Evolutionary conservation across 805 yeast genomes (phyloP).

Genomic region (Torulaspora microellipsoides): DNA sequence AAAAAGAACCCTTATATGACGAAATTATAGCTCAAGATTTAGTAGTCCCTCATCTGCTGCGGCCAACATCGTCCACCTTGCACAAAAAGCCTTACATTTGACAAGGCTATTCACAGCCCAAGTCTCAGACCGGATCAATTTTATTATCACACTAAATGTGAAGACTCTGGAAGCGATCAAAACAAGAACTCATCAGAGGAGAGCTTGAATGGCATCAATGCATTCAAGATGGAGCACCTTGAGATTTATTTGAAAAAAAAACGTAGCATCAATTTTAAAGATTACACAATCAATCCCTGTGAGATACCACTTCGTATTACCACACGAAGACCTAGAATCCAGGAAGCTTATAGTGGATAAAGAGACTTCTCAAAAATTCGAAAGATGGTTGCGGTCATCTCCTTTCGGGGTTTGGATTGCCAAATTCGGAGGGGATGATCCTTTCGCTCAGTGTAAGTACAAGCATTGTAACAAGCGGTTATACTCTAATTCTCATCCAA

Average conservation of each 20-base stretch:
- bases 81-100: too few species aligned
- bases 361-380: background rate
- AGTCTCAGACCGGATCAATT: background rate
- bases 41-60: too few species aligned
- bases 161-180: background rate
- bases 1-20: too few species aligned
- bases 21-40: too few species aligned
- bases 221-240: background rate
- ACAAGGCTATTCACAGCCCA: background rate
- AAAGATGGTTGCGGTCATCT: constrained; percentile 1
- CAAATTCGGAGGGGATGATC: background rate
- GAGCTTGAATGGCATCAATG: background rate
- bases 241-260: background rate
- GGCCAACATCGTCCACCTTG: too few species aligned
- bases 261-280: background rate
- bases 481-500: background rate
- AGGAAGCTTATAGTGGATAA: background rate
- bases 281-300: constrained; percentile 2
- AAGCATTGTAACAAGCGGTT: constrained; percentile 3
- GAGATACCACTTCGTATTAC: constrained; percentile 4
- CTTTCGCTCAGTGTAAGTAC: constrained; percentile 4
- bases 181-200: background rate
- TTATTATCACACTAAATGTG: background rate
- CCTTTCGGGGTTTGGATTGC: background rate
- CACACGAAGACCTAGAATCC: background rate